A percentile compares a stretch with the other conserved stretches of the same genome.
Evolutionary conservation across 2,329 filamentous ascomycete species (phyloP).

Genomic region (Xylogone sp.): DNA sequence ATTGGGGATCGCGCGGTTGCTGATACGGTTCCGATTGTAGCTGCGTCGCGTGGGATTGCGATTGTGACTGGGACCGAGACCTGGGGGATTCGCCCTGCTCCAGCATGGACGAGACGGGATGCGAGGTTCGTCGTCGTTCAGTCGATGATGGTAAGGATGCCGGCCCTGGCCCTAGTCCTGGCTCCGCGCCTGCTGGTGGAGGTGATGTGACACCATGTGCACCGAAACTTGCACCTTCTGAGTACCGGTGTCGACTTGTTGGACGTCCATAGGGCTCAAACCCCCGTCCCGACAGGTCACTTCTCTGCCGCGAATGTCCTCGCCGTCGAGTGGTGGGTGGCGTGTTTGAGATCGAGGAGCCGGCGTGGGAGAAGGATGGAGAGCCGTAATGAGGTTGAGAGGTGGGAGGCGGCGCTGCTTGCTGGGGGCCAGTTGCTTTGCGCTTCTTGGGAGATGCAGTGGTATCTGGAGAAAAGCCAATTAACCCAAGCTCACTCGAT

Average conservation of each 20-base stretch:
- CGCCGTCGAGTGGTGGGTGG: conserved; percentile 47
- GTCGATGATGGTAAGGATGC: conserved; percentile 1
- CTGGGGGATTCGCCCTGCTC: conserved; percentile 22
- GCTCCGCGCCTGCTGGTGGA: conserved; percentile 5
- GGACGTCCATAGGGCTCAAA: conserved; percentile 32
- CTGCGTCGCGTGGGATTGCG: conserved; percentile 11
- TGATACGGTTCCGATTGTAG: conserved; percentile 16
- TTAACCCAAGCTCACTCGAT: conserved; percentile 30
- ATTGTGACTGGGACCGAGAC: conserved; percentile 14
- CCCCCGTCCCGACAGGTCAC: conserved; percentile 47
- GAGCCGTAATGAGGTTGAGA: conserved; percentile 44
- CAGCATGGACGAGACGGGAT: conserved; percentile 26
- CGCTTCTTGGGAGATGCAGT: conserved; percentile 81
- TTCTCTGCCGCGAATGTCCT: conserved; percentile 61
- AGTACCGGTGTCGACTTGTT: conserved; percentile 32
- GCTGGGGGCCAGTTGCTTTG: conserved; percentile 62
- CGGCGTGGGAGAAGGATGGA: conserved; percentile 52
- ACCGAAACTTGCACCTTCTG: conserved; percentile 20
- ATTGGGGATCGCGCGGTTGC: conserved; percentile 19
- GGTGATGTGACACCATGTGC: conserved; percentile 18
- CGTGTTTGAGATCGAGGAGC: conserved; percentile 48
- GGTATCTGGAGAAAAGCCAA: conserved; percentile 46
- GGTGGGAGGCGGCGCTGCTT: conserved; percentile 41
- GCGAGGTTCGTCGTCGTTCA: conserved; percentile 19
- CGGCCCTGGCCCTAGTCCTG: conserved; percentile 11